Conservation (phyloP, 192 early-diverging fungal genomes). For the Entomortierella chlamydospora region DNA sequence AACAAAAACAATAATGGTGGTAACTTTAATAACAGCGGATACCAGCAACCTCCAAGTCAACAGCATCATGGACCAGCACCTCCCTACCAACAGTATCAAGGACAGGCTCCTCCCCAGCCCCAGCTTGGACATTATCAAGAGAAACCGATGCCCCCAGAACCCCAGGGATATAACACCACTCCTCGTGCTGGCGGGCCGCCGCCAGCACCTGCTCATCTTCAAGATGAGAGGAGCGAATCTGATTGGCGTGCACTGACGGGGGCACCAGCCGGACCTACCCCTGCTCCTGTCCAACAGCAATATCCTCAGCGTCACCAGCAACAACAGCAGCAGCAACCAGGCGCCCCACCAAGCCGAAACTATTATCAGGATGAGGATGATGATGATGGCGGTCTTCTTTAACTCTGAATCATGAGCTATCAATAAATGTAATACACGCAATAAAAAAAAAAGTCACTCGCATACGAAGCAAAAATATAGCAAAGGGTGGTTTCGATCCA, state of each 20-base stretch:
- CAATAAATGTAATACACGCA: not conserved
- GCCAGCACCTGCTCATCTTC: constrained; percentile 3
- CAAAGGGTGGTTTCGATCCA: constrained; percentile 81
- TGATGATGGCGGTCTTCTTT: constrained; percentile 30
- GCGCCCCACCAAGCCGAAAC: constrained; percentile 34
- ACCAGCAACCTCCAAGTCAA: not conserved
- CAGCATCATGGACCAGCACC: not conserved
- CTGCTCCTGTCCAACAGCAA: constrained; percentile 6
- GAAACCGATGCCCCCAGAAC: constrained; percentile 7
- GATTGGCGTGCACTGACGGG: constrained; percentile 48
- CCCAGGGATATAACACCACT: constrained; percentile 4
- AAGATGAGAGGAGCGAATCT: constrained; percentile 33
- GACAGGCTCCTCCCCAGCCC: constrained; percentile 6
- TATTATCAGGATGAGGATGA: constrained; percentile 41
- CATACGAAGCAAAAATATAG: constrained; percentile 49
- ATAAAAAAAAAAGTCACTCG: not conserved
- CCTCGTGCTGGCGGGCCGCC: constrained; percentile 15
- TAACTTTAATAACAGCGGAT: constrained; percentile 1
- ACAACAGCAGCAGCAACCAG: constrained; percentile 11
- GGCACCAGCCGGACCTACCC: constrained; percentile 13
- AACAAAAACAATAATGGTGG: not conserved
- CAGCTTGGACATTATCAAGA: constrained; percentile 29
- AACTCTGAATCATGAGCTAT: not conserved
- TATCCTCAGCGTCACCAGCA: constrained; percentile 15
- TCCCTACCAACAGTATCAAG: constrained; percentile 7